Evolutionary conservation across 371 early-diverging fungal species (phyloP).

Genomic region (Quaeritorhiza haematococci): DNA sequence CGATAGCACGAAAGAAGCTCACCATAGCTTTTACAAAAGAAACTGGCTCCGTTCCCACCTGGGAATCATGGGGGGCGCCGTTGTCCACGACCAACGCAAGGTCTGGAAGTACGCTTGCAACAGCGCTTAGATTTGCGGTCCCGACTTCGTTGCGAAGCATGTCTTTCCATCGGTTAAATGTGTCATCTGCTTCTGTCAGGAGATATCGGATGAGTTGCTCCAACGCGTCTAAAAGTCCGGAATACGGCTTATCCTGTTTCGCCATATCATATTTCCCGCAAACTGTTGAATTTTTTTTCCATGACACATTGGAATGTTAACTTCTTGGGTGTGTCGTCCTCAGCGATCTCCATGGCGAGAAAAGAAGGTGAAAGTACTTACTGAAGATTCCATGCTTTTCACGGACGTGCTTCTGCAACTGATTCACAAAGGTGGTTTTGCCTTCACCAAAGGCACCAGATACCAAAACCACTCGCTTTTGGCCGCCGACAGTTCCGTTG

Average conservation of each 20-base stretch:
- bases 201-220: slow-evolving; percentile 20
- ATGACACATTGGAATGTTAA: neutral
- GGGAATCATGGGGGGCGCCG: neutral
- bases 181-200: slow-evolving; percentile 14
- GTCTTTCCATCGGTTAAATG: slow-evolving; percentile 15
- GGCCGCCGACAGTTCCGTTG: slow-evolving; percentile 3
- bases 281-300: neutral
- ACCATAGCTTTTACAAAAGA: too few species aligned
- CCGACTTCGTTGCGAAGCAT: slow-evolving; percentile 9
- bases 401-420: slow-evolving; percentile 20
- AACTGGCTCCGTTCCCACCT: neutral
- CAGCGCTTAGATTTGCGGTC: slow-evolving; percentile 1
- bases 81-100: slow-evolving; percentile 13
- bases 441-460: slow-evolving; percentile 23
- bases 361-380: slow-evolving; percentile 9
- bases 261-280: neutral
- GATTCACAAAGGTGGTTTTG: slow-evolving; percentile 26
- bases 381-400: slow-evolving; percentile 22
- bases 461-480: slow-evolving; percentile 10
- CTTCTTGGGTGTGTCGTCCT: slow-evolving; percentile 3
- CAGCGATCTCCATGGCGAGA: slow-evolving; percentile 7
- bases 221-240: slow-evolving; percentile 15
- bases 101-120: slow-evolving; percentile 13
- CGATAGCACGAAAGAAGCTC: too few species aligned
- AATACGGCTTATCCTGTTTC: slow-evolving; percentile 9